Evolutionary conservation across 2,329 filamentous ascomycete genomes (phyloP), one percentile per base, ranked within the genome.

Genomic region (Monosporascus sp.): DNA sequence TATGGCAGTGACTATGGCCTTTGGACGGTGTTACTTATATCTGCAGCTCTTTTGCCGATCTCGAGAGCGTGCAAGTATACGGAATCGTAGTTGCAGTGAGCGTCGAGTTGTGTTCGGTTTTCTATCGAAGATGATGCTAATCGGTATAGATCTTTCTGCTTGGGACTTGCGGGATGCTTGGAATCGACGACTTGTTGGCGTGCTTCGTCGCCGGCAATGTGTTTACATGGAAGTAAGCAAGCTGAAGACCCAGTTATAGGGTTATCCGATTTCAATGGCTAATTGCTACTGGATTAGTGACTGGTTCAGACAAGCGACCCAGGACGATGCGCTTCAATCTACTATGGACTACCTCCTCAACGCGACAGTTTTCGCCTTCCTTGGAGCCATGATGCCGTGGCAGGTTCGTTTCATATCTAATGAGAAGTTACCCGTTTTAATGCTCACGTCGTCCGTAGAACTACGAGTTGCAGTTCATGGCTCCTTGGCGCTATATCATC

Each of bases 381-480:
- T 65, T n/a, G 64, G 64, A 31, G 53, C 61, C 14, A 50, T 60
- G 28, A 55, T 56, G 15, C 64, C 62, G n/a, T 66, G 64, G 64
- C n/a, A 28, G 7, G 2, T 61, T 3, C 5, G 31, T 35, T 35
- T 35, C 31, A 11, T 35, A 35, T 35, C 31, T 35, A 35, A 35
- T 35, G 31, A 35, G 9, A 14, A 14, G 31, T 31, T 14, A 2
- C 11, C 31, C 5, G 3, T 35, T 35, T 35, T 35, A 35, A 14
- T 35, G 31, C 31, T 35, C 31, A 35, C 31, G 1, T 31, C 11
- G 11, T 14, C 9, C 9, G 31, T 35, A 35, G 31, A 9, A 35
- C 31, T 35, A 35, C 11, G 14, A 35, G 11, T 14, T 35, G 11
- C 9, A 35, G 31, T 35, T 35, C 31, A 35, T 35, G 31, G 5